A percentile compares a stretch with the other conserved stretches of the same genome.
These are phyloP conservation scores for Dissophora ornata DNA, from an alignment of 192 early-diverging fungal species.

Conservation along the genomic window DNA sequence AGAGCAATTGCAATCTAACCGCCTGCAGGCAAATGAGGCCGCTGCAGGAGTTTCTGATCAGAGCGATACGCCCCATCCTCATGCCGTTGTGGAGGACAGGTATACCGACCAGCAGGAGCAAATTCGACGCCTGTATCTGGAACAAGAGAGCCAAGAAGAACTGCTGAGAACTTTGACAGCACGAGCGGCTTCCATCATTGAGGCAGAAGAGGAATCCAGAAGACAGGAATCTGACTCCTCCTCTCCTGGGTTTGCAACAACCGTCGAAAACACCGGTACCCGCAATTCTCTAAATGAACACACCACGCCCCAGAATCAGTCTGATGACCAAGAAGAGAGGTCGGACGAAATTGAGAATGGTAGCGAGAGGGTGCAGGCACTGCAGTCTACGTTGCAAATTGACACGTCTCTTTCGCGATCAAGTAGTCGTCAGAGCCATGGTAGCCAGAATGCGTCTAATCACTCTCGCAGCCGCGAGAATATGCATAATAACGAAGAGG, in stretches of 20 bases:
- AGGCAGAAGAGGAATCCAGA: slow-evolving; percentile 12
- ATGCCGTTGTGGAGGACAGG: slow-evolving; percentile 1
- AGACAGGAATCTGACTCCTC: background rate
- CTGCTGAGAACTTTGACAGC: slow-evolving; percentile 28
- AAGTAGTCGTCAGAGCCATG: slow-evolving; percentile 17
- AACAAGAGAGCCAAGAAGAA: slow-evolving; percentile 50
- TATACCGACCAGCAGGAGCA: slow-evolving; percentile 36
- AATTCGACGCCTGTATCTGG: slow-evolving; percentile 30
- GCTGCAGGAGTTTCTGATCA: background rate
- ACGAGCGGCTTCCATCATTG: slow-evolving; percentile 29
- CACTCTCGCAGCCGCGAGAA: slow-evolving; percentile 7
- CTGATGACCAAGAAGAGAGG: background rate
- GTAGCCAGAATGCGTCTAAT: background rate
- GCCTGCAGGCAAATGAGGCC: background rate
- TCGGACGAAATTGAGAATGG: background rate
- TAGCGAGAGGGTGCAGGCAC: background rate
- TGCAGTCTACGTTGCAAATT: slow-evolving; percentile 38
- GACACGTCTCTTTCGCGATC: slow-evolving; percentile 25
- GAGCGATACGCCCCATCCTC: background rate
- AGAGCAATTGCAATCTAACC: slow-evolving; percentile 18
- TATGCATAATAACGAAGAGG: too few relatives aligned
- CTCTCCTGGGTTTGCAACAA: background rate
- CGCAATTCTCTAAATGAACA: background rate
- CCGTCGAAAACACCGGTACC: background rate
- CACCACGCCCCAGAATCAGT: background rate